Evolutionary conservation across 352 stramenopile species (phyloP), one percentile per base, ranked within the genome.

Genomic region (Salisapilia sapeloensis): DNA sequence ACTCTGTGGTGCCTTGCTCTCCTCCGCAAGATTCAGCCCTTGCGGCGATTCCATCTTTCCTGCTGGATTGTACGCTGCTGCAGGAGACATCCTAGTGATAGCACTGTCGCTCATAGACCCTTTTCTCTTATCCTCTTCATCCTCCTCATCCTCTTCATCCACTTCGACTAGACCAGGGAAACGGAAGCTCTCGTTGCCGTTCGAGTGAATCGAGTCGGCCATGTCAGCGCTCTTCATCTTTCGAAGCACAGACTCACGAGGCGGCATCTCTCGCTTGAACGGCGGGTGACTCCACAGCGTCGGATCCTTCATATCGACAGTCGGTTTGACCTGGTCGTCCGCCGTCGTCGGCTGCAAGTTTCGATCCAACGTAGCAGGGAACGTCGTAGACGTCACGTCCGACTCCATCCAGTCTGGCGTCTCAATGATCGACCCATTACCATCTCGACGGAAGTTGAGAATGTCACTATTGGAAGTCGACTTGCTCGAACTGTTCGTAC

Each of bases 211-310:
- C n/a, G n/a, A n/a, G n/a, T n/a, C n/a, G n/a, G n/a, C n/a, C n/a
- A n/a, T n/a, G n/a, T n/a, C n/a, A n/a, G n/a, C n/a, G n/a, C n/a
- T n/a, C n/a, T n/a, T n/a, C n/a, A n/a, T n/a, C n/a, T n/a, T n/a
- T n/a, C n/a, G n/a, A n/a, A n/a, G n/a, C n/a, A n/a, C n/a, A n/a
- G n/a, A n/a, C n/a, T n/a, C n/a, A n/a, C n/a, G n/a, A n/a, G n/a
- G n/a, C n/a, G n/a, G n/a, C n/a, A n/a, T n/a, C n/a, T 27, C 0
- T 43, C 45, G 3, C 50, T 44, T 56, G 40, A 77, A 77, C 35
- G 62, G 62, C 6, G 62, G 62, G 21, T 78, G 60, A 30, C 62
- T 78, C 62, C 62, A 74, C 40, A 75, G 15, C 0, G 62, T 78
- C 21, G 62, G 62, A 15, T 78, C 71, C 30, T 58, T 74, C n/a